A percentile compares a stretch with the other conserved stretches of the same genome.
Evolutionary conservation across 768 basidiomycete species (phyloP).

Genomic region (Dacryopinax spathularia): DNA sequence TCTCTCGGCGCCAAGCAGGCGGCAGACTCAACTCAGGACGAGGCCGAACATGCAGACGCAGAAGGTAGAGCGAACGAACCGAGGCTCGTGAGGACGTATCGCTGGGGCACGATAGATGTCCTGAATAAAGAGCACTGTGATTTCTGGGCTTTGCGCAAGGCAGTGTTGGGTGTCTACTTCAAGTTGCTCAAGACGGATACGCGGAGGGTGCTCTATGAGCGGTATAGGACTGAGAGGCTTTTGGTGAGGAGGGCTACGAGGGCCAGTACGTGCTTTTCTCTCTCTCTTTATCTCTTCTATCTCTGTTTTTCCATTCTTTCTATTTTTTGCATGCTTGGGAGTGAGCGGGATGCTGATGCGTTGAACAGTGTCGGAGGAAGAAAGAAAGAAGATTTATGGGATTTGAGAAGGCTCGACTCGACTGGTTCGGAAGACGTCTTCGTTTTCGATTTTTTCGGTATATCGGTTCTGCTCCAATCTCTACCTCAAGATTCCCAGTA

Average conservation of each 20-base stretch:
- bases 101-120: constrained; percentile 84
- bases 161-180: constrained; percentile 70
- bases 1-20: no score
- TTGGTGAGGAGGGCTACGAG: constrained; percentile 72
- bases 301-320: neutral
- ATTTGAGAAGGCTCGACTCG: neutral
- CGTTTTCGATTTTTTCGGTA: no score
- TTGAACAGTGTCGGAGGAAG: neutral
- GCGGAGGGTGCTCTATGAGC: constrained; percentile 83
- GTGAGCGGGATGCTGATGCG: no score
- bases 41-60: no score
- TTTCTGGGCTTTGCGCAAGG: constrained; percentile 69
- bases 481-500: no score
- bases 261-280: constrained; percentile 34
- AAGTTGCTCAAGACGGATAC: constrained; percentile 76
- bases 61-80: no score
- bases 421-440: neutral
- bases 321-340: no score
- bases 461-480: no score
- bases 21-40: no score
- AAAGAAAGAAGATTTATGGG: neutral
- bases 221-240: constrained; percentile 81
- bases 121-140: constrained; percentile 78
- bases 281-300: neutral
- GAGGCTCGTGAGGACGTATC: constrained; percentile 43